phyloP scores from a whole-genome alignment of 2,329 filamentous ascomycete genomes.

The Clarireedia monteithiana region DNA sequence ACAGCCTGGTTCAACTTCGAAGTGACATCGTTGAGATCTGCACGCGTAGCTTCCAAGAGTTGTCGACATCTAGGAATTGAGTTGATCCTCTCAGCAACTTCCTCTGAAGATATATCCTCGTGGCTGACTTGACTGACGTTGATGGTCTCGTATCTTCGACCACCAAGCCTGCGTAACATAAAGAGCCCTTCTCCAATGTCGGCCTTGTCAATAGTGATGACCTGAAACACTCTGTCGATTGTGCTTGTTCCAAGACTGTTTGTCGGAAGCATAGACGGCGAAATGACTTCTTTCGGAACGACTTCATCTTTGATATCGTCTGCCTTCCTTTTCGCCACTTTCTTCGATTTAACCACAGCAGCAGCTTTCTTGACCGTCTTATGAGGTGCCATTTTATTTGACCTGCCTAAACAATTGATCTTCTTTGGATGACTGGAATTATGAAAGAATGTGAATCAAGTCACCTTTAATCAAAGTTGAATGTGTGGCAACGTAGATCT shows the following conservation, averaged over 20 bases:
- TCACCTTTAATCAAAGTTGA: no score
- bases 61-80: not conserved
- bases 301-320: not conserved
- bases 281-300: not conserved
- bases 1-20: conserved; percentile 13
- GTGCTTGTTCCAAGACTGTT: not conserved
- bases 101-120: conserved; percentile 12
- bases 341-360: not conserved
- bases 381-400: not conserved
- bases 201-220: conserved; percentile 8
- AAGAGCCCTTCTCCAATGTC: conserved; percentile 15
- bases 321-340: not conserved
- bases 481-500: no score
- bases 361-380: not conserved
- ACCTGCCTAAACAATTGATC: not conserved
- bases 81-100: conserved; percentile 12
- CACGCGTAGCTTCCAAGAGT: conserved; percentile 5
- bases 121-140: conserved; percentile 8
- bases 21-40: conserved; percentile 10
- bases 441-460: not conserved
- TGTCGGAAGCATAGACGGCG: no score
- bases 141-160: conserved; percentile 16
- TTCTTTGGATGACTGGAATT: not conserved
- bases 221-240: conserved; percentile 10
- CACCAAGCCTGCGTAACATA: conserved; percentile 13